phyloP scores from a whole-genome alignment of 139 green algal species.

The Asterochloris sp. region DNA sequence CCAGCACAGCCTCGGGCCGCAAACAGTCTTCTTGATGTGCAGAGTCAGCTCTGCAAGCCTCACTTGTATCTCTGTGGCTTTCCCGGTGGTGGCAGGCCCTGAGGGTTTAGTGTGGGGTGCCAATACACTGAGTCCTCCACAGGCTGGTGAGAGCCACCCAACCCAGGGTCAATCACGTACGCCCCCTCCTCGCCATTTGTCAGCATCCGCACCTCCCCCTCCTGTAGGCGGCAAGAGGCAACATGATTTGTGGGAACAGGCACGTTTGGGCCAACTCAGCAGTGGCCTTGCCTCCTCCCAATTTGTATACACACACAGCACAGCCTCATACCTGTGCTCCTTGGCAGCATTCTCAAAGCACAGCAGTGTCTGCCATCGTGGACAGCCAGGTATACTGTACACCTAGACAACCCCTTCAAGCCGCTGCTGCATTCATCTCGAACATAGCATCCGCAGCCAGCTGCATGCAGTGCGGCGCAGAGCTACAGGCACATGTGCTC shows the following conservation, averaged over 20 bases:
- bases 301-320: too few relatives aligned
- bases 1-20: too few relatives aligned
- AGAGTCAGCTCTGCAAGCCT: not conserved
- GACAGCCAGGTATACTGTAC: too few relatives aligned
- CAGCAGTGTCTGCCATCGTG: not conserved
- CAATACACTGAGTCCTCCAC: slow-evolving; percentile 67
- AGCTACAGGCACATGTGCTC: too few relatives aligned
- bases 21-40: too few relatives aligned
- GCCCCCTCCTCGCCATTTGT: not conserved
- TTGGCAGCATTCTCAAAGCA: not conserved
- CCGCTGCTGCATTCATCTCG: too few relatives aligned
- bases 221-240: not conserved
- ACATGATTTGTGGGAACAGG: too few relatives aligned
- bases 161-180: slow-evolving; percentile 3
- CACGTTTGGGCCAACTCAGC: too few relatives aligned
- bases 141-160: slow-evolving; percentile 26
- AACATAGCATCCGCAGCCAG: too few relatives aligned
- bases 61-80: slow-evolving; percentile 47
- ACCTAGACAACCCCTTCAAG: too few relatives aligned
- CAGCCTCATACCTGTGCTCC: too few relatives aligned
- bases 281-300: not conserved
- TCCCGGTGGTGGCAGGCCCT: slow-evolving; percentile 48
- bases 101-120: slow-evolving; percentile 68
- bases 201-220: slow-evolving; percentile 30
- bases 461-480: too few relatives aligned